Evolutionary conservation across 345 rosid species (phyloP).

Genomic region (Mallotus nudiflorus): DNA sequence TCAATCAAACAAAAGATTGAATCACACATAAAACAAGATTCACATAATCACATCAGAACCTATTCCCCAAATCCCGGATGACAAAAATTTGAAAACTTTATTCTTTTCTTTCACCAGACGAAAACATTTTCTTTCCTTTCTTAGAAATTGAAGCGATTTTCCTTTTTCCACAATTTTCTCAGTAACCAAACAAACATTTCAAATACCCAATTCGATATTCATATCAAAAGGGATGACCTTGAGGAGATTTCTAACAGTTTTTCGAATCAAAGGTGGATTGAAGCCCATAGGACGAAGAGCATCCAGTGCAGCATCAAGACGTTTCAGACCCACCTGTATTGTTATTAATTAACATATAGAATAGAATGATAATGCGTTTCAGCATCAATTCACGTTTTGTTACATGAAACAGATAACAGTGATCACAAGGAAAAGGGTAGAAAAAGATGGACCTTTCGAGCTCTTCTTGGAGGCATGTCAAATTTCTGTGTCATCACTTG

Average conservation of each 20-base stretch:
- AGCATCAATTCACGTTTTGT: no score
- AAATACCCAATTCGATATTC: not conserved
- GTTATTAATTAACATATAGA: not conserved
- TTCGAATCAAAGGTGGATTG: conserved; percentile 18
- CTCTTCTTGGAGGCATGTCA: conserved; percentile 17
- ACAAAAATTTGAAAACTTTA: not conserved
- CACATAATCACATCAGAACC: not conserved
- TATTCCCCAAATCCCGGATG: not conserved
- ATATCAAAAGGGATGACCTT: conserved; percentile 16
- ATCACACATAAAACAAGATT: not conserved
- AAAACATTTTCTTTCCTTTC: not conserved
- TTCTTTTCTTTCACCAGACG: not conserved
- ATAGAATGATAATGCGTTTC: no score
- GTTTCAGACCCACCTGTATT: conserved; percentile 28
- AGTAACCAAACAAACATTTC: conserved; percentile 3
- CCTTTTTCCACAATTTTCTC: not conserved
- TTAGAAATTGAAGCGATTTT: not conserved
- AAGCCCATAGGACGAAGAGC: conserved; percentile 35
- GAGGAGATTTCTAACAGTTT: conserved; percentile 30
- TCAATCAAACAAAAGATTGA: not conserved
- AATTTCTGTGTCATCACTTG: not conserved
- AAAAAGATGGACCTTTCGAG: not conserved
- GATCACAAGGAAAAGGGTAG: no score
- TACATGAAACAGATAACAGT: no score
- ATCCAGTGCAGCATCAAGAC: conserved; percentile 48